Evolutionary conservation across 2,329 filamentous ascomycete species (phyloP).

Genomic region (Aureobasidium sp.): DNA sequence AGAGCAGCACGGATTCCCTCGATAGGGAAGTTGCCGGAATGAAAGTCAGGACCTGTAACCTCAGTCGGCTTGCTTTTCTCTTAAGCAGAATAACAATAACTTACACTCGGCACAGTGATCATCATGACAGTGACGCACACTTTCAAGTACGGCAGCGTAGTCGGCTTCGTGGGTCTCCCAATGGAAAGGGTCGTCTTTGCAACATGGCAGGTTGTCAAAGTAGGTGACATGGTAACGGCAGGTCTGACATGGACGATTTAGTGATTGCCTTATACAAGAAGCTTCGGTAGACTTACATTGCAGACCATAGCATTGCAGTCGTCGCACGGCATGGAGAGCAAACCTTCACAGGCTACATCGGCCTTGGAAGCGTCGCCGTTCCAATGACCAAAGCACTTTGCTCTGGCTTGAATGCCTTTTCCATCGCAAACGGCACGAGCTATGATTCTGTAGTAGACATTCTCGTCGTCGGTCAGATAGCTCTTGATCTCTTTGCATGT

Average conservation of each 20-base stretch:
- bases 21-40: conserved; percentile 6
- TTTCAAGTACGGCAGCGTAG: not conserved
- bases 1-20: not conserved
- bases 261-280: too few species aligned
- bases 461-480: conserved; percentile 6
- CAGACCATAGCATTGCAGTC: conserved; percentile 18
- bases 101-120: not conserved
- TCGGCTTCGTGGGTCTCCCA: conserved; percentile 1
- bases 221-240: conserved; percentile 15
- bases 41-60: not conserved
- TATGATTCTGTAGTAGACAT: not conserved
- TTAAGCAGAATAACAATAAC: not conserved
- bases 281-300: conserved; percentile 10
- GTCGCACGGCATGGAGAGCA: conserved; percentile 2
- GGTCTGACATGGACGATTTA: too few species aligned
- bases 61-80: not conserved
- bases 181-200: not conserved
- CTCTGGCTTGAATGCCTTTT: conserved; percentile 5
- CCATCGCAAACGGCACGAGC: not conserved
- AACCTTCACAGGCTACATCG: conserved; percentile 4
- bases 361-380: not conserved
- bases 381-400: conserved; percentile 8
- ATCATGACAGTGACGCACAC: not conserved
- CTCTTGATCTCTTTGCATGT: conserved; percentile 17
- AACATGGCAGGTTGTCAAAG: not conserved